Percentiles rank a stretch among this genome's conserved stretches.
Conservation (phyloP, 2,329 filamentous ascomycete genomes). For the Epichloe brachyelytri region DNA sequence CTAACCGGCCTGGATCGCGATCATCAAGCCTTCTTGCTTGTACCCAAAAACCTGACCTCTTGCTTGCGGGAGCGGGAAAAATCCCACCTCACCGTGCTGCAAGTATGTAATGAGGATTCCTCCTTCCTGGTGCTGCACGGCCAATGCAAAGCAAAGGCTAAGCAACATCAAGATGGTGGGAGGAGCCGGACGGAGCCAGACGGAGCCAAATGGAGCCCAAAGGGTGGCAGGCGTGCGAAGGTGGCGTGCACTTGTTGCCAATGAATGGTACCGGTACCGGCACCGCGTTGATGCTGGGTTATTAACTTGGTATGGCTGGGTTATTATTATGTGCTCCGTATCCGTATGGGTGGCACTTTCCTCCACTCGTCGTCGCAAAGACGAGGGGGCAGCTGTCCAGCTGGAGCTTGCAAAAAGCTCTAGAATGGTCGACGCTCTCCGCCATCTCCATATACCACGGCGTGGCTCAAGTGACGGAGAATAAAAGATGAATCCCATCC, state of each 20-base stretch:
- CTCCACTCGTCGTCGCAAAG: background rate
- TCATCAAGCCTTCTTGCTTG: too few species aligned
- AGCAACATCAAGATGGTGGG: conserved; percentile 2
- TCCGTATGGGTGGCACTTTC: conserved; percentile 1
- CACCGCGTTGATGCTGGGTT: background rate
- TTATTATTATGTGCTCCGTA: background rate
- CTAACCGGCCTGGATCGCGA: too few species aligned
- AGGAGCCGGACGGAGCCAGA: conserved; percentile 1
- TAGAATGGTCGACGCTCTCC: conserved; percentile 4
- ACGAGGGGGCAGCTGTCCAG: background rate
- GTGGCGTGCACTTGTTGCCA: conserved; percentile 3
- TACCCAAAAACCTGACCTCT: too few species aligned
- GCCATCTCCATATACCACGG: conserved; percentile 8
- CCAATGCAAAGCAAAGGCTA: too few species aligned
- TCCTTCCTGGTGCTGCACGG: too few species aligned
- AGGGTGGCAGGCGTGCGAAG: background rate
- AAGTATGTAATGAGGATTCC: too few species aligned
- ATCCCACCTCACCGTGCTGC: too few species aligned
- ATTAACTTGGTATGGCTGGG: background rate
- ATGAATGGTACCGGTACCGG: conserved; percentile 1
- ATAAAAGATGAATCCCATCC: conserved; percentile 7
- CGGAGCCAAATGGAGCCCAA: background rate
- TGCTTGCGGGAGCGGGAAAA: too few species aligned
- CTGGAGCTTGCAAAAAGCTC: conserved; percentile 4
- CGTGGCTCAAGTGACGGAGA: conserved; percentile 8